Conservation (phyloP, 139 green algal genomes). For the Chlorella sorokiniana region DNA sequence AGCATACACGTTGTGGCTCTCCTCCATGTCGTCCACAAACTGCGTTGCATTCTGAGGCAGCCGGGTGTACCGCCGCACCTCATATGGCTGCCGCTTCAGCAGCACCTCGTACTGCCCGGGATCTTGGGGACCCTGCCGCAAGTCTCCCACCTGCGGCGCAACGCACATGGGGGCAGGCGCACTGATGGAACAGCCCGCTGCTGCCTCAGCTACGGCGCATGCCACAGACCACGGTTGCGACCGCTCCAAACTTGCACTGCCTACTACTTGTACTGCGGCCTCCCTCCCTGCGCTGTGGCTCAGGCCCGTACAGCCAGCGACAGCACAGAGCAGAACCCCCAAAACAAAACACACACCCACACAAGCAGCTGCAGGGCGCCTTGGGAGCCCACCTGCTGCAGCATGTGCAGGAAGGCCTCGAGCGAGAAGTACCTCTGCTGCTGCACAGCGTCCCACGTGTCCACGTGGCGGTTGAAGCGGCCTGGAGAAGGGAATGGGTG, state of each 20-base stretch:
- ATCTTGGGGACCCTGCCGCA: not conserved
- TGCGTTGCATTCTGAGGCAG: not conserved
- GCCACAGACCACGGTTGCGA: no score
- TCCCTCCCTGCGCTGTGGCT: no score
- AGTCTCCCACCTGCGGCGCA: not conserved
- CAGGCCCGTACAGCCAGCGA: not conserved
- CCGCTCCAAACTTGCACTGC: no score
- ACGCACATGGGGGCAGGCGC: not conserved
- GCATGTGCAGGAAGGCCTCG: constrained; percentile 37
- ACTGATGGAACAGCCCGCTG: not conserved
- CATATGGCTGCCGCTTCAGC: constrained; percentile 8
- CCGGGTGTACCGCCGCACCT: constrained; percentile 1
- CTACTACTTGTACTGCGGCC: no score
- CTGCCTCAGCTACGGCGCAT: no score
- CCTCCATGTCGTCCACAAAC: not conserved
- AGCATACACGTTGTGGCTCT: not conserved
- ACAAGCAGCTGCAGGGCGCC: not conserved
- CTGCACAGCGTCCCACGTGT: constrained; percentile 68
- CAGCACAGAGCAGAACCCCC: not conserved
- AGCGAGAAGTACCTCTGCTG: constrained; percentile 59
- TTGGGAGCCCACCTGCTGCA: constrained; percentile 39
- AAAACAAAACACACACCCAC: not conserved
- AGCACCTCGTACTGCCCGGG: constrained; percentile 2
- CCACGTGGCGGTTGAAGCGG: constrained; percentile 46
- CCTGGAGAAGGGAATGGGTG: not conserved